Base-by-base conservation (phyloP, 148 eudicot genomes). In the Arbutus unedo region DNA sequence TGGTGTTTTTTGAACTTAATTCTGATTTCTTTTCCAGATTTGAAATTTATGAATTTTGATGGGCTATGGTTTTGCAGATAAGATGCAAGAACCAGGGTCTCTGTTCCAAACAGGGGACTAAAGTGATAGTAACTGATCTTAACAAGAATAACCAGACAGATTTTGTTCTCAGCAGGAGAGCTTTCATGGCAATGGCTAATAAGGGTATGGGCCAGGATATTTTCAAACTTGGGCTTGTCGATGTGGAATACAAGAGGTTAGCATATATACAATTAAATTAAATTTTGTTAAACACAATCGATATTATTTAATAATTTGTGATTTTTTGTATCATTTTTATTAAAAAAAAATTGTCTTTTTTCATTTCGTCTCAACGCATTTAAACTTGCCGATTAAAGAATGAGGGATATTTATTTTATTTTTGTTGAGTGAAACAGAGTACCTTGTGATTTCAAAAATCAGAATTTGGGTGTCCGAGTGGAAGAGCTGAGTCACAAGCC, bases 181-280 rank as follows among this genome's bases (percentile, higher is more conserved):
- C 94, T 81, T 95, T 95, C 81, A 85, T 62, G 88, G 93, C 86
- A 79, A 92, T 95, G 95, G 98, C 94, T 31, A 89, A 86, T 64
- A 87, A 88, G 49, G 97, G 93, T 72, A 89, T 76, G 85, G 93
- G 84, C 23, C 76, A 82, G 60, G 81, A 85, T 62, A 31, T 93
- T 41, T 43, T 82, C 50, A 91, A 85, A 85, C 91, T 86, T 80
- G 95, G 97, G 8, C 50, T 82, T 57, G 86, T 80, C 55, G 89
- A 90, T 18, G 91, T 89, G 0, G 90, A 90, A 67, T 89, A 89
- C 74, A 89, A 88, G 72, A 93, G 98, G 98, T 95, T 10, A 70
- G 44, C 70, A 21, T 19, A 13, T 15, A 4, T 8, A 31, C 67
- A 51, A 31, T 31, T 6, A 75, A 19, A 47, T 41, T 15, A 0